These are phyloP conservation scores for Rubia peregrina DNA, from an alignment of 305 asterid species.

Conservation along the genomic window DNA sequence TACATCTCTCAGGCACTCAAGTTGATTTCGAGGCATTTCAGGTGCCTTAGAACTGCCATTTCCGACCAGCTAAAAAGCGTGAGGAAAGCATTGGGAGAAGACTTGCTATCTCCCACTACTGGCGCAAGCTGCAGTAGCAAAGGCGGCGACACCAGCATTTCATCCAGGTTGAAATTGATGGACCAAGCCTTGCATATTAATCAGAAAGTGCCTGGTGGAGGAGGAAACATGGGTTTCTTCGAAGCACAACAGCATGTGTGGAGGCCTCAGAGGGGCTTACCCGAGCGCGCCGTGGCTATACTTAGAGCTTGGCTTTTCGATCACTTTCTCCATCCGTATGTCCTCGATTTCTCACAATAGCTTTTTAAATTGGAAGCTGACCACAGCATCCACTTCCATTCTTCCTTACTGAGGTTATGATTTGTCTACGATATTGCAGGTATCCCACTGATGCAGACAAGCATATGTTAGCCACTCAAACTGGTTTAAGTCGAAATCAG, in stretches of 20 bases:
- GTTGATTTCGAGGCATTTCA: conserved; percentile 49
- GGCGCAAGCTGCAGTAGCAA: conserved; percentile 27
- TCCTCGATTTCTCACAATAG: neutral
- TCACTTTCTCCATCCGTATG: conserved; percentile 93
- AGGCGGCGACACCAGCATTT: conserved; percentile 23
- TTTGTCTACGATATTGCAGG: conserved; percentile 26
- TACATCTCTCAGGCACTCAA: conserved; percentile 54
- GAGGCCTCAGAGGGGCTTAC: conserved; percentile 91
- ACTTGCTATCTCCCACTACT: conserved; percentile 29
- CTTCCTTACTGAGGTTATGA: neutral
- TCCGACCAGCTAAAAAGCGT: conserved; percentile 39
- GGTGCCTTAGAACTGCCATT: conserved; percentile 44
- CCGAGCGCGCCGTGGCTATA: conserved; percentile 74
- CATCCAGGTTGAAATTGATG: conserved; percentile 36
- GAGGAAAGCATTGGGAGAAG: conserved; percentile 46
- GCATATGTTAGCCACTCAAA: conserved; percentile 81
- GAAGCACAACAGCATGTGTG: conserved; percentile 56
- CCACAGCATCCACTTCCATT: neutral
- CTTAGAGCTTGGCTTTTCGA: conserved; percentile 88
- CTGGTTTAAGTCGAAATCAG: conserved; percentile 80
- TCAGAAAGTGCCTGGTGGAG: conserved; percentile 27
- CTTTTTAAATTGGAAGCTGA: neutral
- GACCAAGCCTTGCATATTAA: conserved; percentile 40
- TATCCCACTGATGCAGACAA: conserved; percentile 84
- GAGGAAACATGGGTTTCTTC: conserved; percentile 16